These are phyloP conservation scores for Chalara sp. DNA, from an alignment of 2,329 filamentous ascomycete genomes.

Conservation along the genomic window DNA sequence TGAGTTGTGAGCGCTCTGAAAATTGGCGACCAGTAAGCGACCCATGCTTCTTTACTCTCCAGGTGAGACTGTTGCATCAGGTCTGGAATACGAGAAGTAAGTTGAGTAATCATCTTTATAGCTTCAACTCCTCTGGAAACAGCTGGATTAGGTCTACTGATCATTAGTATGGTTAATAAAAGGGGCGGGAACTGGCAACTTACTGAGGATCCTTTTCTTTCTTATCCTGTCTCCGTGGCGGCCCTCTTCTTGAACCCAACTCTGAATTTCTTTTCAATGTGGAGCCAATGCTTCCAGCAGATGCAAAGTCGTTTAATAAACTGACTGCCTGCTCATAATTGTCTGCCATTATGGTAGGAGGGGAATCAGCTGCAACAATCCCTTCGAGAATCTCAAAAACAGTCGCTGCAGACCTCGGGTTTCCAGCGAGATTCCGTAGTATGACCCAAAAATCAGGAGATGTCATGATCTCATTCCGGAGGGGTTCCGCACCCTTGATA, in stretches of 20 bases:
- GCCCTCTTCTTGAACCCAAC: slow-evolving; percentile 33
- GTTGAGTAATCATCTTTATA: slow-evolving; percentile 71
- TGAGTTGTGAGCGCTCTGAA: slow-evolving; percentile 84
- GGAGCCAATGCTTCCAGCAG: slow-evolving; percentile 68
- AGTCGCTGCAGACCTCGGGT: slow-evolving; percentile 62
- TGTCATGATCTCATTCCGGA: slow-evolving; percentile 89
- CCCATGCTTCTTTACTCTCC: slow-evolving; percentile 88
- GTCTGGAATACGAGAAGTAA: slow-evolving; percentile 75
- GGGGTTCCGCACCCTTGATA: slow-evolving; percentile 66
- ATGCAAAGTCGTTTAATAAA: slow-evolving; percentile 84
- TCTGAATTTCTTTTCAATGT: slow-evolving; percentile 64
- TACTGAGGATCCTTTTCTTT: slow-evolving; percentile 46
- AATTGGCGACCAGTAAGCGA: slow-evolving; percentile 94
- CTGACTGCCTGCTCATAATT: slow-evolving; percentile 88
- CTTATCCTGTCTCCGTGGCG: slow-evolving; percentile 37
- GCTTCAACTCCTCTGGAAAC: slow-evolving; percentile 75
- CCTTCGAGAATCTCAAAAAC: slow-evolving; percentile 86
- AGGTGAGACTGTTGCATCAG: slow-evolving; percentile 92
- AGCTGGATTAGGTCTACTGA: slow-evolving; percentile 57
- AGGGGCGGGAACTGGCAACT: slow-evolving; percentile 16
- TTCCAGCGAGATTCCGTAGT: slow-evolving; percentile 65
- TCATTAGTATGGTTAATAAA: slow-evolving; percentile 10
- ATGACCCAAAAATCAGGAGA: slow-evolving; percentile 98
- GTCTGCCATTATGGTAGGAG: slow-evolving; percentile 83
- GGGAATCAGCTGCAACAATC: slow-evolving; percentile 57